Conservation (phyloP, 768 basidiomycete species). For the Calocybe cyanea region DNA sequence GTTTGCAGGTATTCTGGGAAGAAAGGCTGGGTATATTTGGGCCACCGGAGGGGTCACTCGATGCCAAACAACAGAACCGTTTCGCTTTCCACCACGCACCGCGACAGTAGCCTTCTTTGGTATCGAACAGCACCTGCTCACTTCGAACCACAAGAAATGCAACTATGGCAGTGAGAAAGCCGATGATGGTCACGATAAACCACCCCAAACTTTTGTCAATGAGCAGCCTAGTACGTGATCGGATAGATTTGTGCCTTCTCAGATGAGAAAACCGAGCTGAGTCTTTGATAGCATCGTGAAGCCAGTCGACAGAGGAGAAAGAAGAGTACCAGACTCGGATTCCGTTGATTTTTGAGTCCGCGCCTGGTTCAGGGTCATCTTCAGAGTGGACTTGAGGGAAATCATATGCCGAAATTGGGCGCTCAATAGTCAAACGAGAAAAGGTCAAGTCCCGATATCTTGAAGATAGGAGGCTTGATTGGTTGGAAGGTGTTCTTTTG, state of each 20-base stretch:
- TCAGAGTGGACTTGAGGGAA: slow-evolving; percentile 32
- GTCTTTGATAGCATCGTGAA: slow-evolving; percentile 95
- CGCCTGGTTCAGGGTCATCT: slow-evolving; percentile 36
- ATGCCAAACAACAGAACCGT: slow-evolving; percentile 73
- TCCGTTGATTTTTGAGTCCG: slow-evolving; percentile 74
- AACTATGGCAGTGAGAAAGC: slow-evolving; percentile 77
- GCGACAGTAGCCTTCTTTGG: slow-evolving; percentile 87
- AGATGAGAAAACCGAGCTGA: slow-evolving; percentile 76
- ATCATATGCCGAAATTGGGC: slow-evolving; percentile 76
- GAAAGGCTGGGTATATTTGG: slow-evolving; percentile 1
- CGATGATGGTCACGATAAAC: slow-evolving; percentile 86
- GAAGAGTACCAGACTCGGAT: slow-evolving; percentile 89
- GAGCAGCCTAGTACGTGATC: slow-evolving; percentile 57
- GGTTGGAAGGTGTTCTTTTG: slow-evolving; percentile 29
- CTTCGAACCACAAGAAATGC: slow-evolving; percentile 84
- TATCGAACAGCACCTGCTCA: slow-evolving; percentile 88
- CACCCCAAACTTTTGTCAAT: slow-evolving; percentile 83
- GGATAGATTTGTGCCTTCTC: slow-evolving; percentile 63
- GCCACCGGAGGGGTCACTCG: slow-evolving; percentile 18
- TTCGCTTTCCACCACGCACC: slow-evolving; percentile 68
- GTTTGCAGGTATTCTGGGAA: slow-evolving; percentile 44
- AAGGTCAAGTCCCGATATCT: slow-evolving; percentile 36
- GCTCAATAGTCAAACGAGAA: slow-evolving; percentile 41
- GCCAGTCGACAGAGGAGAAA: slow-evolving; percentile 91
- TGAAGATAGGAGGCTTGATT: slow-evolving; percentile 34